Evolutionary conservation across 345 rosid genomes (phyloP).

Genomic region (Lepidium africanum): DNA sequence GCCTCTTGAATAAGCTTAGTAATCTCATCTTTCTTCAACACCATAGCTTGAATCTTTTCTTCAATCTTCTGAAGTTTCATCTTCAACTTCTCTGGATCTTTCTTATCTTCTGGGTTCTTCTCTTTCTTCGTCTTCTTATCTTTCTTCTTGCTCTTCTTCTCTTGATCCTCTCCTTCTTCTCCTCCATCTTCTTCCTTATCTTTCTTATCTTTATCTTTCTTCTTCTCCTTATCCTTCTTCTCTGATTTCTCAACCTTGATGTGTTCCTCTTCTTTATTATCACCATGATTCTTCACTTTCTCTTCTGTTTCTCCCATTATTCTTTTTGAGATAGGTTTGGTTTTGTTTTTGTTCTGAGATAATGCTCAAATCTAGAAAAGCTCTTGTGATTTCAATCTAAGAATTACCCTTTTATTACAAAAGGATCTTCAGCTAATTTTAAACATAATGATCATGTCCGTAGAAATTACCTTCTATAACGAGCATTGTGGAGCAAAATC

Average conservation of each 20-base stretch:
- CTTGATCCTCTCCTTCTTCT: conserved; percentile 38
- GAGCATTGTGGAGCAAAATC: conserved; percentile 2
- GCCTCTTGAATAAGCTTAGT: conserved; percentile 39
- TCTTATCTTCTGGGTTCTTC: conserved; percentile 65
- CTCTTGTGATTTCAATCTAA: too few species aligned
- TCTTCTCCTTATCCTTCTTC: conserved; percentile 28
- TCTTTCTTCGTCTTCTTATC: conserved; percentile 44
- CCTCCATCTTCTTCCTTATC: conserved; percentile 27
- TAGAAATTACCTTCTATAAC: background rate
- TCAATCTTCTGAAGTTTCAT: conserved; percentile 59
- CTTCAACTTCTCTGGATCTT: conserved; percentile 52
- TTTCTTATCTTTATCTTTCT: conserved; percentile 32
- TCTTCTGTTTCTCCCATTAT: conserved; percentile 34
- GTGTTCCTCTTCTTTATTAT: conserved; percentile 21
- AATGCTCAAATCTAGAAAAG: background rate
- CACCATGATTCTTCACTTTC: conserved; percentile 26
- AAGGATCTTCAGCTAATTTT: background rate
- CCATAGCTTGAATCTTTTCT: conserved; percentile 52
- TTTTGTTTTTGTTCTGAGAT: background rate
- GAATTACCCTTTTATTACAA: conserved; percentile 9
- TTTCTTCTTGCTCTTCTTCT: conserved; percentile 37
- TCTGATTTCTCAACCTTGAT: conserved; percentile 19
- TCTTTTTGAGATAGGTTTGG: background rate
- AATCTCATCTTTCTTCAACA: conserved; percentile 46
- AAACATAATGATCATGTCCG: conserved; percentile 1